A percentile compares a stretch with the other conserved stretches of the same genome.
Conservation (phyloP, 2,329 filamentous ascomycete genomes). For the Claviceps fusiformis region DNA sequence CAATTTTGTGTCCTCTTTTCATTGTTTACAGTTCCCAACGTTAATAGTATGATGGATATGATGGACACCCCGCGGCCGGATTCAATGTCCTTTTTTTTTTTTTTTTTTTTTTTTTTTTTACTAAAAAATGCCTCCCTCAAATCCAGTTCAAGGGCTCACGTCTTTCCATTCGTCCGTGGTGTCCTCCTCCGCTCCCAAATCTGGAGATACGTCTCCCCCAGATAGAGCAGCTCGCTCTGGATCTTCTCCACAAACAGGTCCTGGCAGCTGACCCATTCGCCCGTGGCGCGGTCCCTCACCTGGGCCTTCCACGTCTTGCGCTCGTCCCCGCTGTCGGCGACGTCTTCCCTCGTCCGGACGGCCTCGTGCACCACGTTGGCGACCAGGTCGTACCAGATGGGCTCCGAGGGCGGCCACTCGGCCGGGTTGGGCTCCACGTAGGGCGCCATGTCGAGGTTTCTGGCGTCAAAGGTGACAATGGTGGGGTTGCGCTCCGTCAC, state of each 20-base stretch:
- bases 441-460: conserved; percentile 69
- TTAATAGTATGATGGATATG: too few relatives aligned
- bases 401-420: conserved; percentile 58
- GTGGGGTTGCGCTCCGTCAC: conserved; percentile 92
- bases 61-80: neutral
- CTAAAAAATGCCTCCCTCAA: too few relatives aligned
- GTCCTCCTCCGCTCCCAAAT: conserved; percentile 76
- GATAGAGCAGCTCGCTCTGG: conserved; percentile 77
- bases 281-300: conserved; percentile 63
- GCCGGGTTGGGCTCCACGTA: conserved; percentile 81
- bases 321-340: conserved; percentile 80
- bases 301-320: conserved; percentile 90
- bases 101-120: neutral
- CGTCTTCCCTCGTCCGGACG: conserved; percentile 63
- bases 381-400: conserved; percentile 88
- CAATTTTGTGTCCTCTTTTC: too few relatives aligned
- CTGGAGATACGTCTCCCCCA: conserved; percentile 90
- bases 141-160: neutral
- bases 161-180: neutral
- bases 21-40: too few relatives aligned
- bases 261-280: conserved; percentile 87
- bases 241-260: conserved; percentile 87
- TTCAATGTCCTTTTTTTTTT: neutral
- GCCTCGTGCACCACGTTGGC: conserved; percentile 88
- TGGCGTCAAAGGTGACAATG: conserved; percentile 88